phyloP scores from a whole-genome alignment of 2,329 filamentous ascomycete species.

The Monosporascus sp. region DNA sequence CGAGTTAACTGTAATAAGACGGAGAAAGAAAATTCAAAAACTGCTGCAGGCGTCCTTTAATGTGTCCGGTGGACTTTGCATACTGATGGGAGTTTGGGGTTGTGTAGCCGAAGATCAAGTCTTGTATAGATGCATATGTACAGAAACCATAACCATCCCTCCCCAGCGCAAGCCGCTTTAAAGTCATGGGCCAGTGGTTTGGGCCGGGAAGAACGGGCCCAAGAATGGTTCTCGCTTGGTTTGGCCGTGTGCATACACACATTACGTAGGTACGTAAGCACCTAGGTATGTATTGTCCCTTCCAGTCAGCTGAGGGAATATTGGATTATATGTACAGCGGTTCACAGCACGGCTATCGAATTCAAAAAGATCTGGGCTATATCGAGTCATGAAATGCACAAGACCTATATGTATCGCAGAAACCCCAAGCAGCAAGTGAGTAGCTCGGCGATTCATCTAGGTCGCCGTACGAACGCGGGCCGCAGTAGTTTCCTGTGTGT shows the following conservation, averaged over 20 bases:
- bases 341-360: background rate
- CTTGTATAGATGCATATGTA: background rate
- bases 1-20: too few relatives aligned
- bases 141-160: background rate
- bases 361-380: background rate
- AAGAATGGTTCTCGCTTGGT: background rate
- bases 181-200: background rate
- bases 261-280: too few relatives aligned
- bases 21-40: too few relatives aligned
- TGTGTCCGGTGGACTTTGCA: too few relatives aligned
- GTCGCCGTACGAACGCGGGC: background rate
- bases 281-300: too few relatives aligned
- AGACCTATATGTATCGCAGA: background rate
- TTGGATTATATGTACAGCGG: too few relatives aligned
- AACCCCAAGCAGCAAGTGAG: background rate
- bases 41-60: too few relatives aligned
- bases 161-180: background rate
- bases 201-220: background rate
- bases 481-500: slow-evolving; percentile 1
- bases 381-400: background rate
- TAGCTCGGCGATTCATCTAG: background rate
- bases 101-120: too few relatives aligned
- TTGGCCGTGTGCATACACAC: background rate
- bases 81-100: too few relatives aligned
- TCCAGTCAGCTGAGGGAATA: too few relatives aligned